Percentiles rank a stretch among this genome's conserved stretches.
Conservation (phyloP, 208 protist species). For the Trypanosoma cruzi region DNA sequence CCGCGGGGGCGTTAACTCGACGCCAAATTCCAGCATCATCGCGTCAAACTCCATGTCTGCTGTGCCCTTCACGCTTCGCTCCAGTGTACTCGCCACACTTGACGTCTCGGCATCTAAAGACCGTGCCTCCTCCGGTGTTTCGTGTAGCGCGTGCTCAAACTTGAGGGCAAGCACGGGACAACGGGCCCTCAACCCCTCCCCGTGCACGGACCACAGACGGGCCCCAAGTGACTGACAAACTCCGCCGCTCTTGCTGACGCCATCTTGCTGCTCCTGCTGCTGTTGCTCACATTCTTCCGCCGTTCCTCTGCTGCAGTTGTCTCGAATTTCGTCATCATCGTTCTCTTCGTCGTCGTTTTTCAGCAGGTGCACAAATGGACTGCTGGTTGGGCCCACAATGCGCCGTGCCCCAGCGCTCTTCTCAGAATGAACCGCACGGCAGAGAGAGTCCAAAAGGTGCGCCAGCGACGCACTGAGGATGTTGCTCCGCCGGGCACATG, state of each 20-base stretch:
- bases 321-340: conserved; percentile 29
- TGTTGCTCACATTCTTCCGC: background rate
- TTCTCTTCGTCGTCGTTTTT: conserved; percentile 7
- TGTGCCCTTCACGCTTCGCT: conserved; percentile 34
- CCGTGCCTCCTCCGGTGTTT: conserved; percentile 73
- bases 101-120: conserved; percentile 60
- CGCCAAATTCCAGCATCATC: conserved; percentile 45
- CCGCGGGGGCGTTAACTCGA: conserved; percentile 30
- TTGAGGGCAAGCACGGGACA: conserved; percentile 37
- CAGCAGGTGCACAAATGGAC: conserved; percentile 23
- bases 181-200: conserved; percentile 24
- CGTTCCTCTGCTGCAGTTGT: conserved; percentile 15
- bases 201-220: conserved; percentile 34
- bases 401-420: conserved; percentile 29
- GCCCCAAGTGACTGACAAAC: conserved; percentile 33
- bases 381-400: background rate
- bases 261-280: background rate
- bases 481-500: conserved; percentile 46
- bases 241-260: background rate
- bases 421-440: conserved; percentile 48
- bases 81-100: conserved; percentile 70
- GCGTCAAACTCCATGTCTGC: conserved; percentile 37
- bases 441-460: conserved; percentile 48
- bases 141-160: conserved; percentile 41
- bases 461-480: conserved; percentile 52